Conservation (phyloP, 225 moss, liverwort and hornwort genomes). For the Straminergon stramineum region DNA sequence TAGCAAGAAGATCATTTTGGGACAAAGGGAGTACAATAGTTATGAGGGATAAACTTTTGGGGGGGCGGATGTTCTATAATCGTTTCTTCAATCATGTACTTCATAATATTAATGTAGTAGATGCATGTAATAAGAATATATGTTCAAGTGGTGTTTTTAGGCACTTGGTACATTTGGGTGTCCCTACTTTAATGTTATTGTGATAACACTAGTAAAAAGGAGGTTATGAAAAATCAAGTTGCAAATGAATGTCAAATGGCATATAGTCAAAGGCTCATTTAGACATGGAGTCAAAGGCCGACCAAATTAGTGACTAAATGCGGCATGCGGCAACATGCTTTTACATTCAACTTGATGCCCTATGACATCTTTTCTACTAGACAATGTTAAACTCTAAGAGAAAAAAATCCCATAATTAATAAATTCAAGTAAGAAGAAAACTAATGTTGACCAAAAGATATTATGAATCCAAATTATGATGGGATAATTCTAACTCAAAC, state of each 20-base stretch:
- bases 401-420: neutral
- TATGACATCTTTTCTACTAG: no score
- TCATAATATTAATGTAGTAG: neutral
- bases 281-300: neutral
- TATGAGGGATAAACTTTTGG: neutral
- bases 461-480: neutral
- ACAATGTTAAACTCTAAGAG: no score
- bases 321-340: neutral
- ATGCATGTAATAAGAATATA: neutral
- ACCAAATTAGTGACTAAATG: neutral
- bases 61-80: neutral
- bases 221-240: neutral
- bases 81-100: fast-evolving
- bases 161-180: neutral
- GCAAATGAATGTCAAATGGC: neutral
- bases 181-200: neutral
- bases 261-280: neutral
- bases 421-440: neutral
- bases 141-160: neutral
- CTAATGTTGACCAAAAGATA: no score
- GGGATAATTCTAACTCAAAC: neutral
- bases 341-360: neutral
- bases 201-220: neutral
- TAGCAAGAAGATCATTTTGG: no score
- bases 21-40: no score